Evolutionary conservation across 805 yeast species (phyloP).

Genomic region (Scheffersomyces ergatensis): DNA sequence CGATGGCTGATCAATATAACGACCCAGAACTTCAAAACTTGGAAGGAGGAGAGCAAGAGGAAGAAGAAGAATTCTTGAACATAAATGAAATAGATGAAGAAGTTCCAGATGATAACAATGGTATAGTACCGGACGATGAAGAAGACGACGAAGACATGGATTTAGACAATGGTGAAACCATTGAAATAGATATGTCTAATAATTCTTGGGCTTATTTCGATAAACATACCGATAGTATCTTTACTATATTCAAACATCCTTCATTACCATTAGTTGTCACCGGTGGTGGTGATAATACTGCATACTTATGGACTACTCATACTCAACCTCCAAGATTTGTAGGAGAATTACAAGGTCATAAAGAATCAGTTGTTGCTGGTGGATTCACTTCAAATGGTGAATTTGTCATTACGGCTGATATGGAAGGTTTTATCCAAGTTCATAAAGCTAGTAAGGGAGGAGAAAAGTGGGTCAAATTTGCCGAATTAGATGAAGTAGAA

Average conservation of each 20-base stretch:
- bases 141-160: conserved; percentile 30
- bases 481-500: conserved; percentile 79
- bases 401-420: conserved; percentile 84
- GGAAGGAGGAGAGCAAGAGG: conserved; percentile 17
- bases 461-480: conserved; percentile 73
- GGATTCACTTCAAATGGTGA: conserved; percentile 83
- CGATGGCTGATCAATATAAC: neutral
- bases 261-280: conserved; percentile 79
- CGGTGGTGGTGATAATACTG: conserved; percentile 94
- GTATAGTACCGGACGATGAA: conserved; percentile 35
- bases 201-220: conserved; percentile 91
- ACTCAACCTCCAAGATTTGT: conserved; percentile 80
- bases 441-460: conserved; percentile 74
- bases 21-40: neutral
- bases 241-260: conserved; percentile 81
- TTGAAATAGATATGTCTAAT: conserved; percentile 85
- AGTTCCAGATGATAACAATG: conserved; percentile 23
- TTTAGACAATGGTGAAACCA: conserved; percentile 37
- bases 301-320: conserved; percentile 90
- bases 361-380: conserved; percentile 83
- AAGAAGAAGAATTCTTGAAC: conserved; percentile 28
- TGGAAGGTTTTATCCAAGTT: conserved; percentile 83
- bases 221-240: conserved; percentile 83
- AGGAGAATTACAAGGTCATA: conserved; percentile 73
- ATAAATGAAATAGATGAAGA: conserved; percentile 35